These are phyloP conservation scores for Pseudogymnoascus verrucosus DNA, from an alignment of 2,329 filamentous ascomycete genomes.

Conservation along the genomic window DNA sequence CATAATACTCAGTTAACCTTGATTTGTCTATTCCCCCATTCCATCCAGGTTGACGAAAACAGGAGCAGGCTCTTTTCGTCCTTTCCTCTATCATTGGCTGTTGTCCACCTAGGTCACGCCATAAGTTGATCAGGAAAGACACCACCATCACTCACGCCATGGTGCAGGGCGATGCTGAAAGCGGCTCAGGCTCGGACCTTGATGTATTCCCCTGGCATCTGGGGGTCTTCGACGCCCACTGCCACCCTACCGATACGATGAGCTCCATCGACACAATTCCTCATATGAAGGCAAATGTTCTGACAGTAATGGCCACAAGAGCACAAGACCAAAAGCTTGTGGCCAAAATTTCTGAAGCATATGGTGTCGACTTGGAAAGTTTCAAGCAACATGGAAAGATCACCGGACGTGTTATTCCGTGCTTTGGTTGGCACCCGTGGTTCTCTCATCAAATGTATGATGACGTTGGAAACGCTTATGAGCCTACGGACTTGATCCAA, in stretches of 20 bases:
- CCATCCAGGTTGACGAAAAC: neutral
- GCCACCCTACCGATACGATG: conserved; percentile 76
- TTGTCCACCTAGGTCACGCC: neutral
- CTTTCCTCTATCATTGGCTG: neutral
- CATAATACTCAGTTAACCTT: neutral
- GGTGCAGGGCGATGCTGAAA: neutral
- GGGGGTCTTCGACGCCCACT: conserved; percentile 71
- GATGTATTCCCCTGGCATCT: conserved; percentile 57
- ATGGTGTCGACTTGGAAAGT: conserved; percentile 36
- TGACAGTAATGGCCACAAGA: conserved; percentile 73
- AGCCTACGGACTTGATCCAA: conserved; percentile 19
- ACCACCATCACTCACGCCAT: neutral
- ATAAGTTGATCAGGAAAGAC: neutral
- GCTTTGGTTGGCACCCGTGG: conserved; percentile 87
- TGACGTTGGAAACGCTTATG: conserved; percentile 33
- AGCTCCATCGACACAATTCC: conserved; percentile 48
- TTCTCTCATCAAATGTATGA: conserved; percentile 71
- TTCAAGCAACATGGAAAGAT: conserved; percentile 10
- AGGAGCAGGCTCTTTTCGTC: neutral
- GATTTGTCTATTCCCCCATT: neutral
- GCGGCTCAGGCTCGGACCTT: neutral
- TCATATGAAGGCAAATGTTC: conserved; percentile 54
- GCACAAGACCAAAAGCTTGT: conserved; percentile 70
- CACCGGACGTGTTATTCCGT: conserved; percentile 48
- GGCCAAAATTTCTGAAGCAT: conserved; percentile 46